Evolutionary conservation across 2,329 filamentous ascomycete species (phyloP), one percentile per base, ranked within the genome.

Genomic region (Trichoderma sp.): DNA sequence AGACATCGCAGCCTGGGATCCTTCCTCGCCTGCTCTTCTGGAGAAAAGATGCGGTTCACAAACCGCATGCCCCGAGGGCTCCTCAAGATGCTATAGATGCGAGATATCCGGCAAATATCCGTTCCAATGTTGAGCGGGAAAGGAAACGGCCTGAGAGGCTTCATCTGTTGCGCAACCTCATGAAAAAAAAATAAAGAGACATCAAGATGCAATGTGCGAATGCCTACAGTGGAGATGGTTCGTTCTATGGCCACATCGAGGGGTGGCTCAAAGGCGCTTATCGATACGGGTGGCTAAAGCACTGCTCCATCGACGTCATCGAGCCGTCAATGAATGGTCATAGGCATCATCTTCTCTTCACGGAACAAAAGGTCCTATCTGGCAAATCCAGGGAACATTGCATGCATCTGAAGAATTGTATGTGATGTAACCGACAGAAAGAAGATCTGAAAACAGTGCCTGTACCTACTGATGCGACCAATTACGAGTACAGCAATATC

Each of bases 31-130:
- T 72, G 59, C 67, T 79, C 78, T 64, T 81, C 77, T 0, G 77
- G 73, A 4, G 81, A 77, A 27, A 88, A 76, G 60, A 88, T 73
- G 67, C 83, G 82, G 10, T 76, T 73, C 59, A 87, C 74, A 72
- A 88, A 87, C 34, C 80, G 80, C 5, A 70, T 64, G 1, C 79
- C 81, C 45, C 76, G 75, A 9, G 79, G 76, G 29, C 80, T 76
- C 19, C 75, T 77, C 63, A 94, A 77, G 61, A 93, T 81, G 22
- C 78, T 76, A 69, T 82, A 80, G 68, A 97, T 87, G 66, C 93
- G 88, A 0, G 84, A 78, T 67, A 93, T 85, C 67, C 84, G 84
- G 77, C 92, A 93, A 67, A 97, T 90, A 76, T 97, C 93, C 57
- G 87, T 94, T 68, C 93, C 93, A 63, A 97, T 81, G 58, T 84